phyloP scores from a whole-genome alignment of 331 rosid species.

The Quercus tomentella region DNA sequence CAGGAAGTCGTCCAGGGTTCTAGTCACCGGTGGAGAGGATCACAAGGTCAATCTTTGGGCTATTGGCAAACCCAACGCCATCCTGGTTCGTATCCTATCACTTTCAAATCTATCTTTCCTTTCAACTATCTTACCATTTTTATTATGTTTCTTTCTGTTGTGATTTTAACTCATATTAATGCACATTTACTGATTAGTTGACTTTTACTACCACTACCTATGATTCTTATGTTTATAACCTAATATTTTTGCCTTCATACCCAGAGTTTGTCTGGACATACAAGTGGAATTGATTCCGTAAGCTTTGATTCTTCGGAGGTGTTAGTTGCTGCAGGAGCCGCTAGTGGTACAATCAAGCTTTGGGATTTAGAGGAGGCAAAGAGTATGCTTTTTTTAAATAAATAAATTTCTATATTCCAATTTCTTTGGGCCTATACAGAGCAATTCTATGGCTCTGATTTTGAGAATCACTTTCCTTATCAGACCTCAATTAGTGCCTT shows the following conservation, averaged over 20 bases:
- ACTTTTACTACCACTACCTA: neutral
- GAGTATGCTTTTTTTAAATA: slow-evolving; percentile 47
- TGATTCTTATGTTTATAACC: slow-evolving; percentile 13
- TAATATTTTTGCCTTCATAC: slow-evolving; percentile 30
- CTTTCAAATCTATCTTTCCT: neutral
- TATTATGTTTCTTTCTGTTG: neutral
- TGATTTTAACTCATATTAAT: no score
- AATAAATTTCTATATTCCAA: neutral
- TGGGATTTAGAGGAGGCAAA: slow-evolving; percentile 99
- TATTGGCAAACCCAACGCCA: slow-evolving; percentile 97
- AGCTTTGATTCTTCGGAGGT: slow-evolving; percentile 96
- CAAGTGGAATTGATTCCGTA: slow-evolving; percentile 98
- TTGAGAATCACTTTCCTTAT: neutral
- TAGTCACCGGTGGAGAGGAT: slow-evolving; percentile 98
- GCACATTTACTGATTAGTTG: neutral
- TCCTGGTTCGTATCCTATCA: slow-evolving; percentile 53
- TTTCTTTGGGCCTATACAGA: slow-evolving; percentile 9
- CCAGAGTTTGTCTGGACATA: slow-evolving; percentile 98
- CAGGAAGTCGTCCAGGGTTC: slow-evolving; percentile 85
- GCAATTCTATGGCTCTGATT: neutral
- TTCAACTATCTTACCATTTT: no score
- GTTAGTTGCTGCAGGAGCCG: slow-evolving; percentile 97
- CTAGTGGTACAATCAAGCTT: slow-evolving; percentile 96
- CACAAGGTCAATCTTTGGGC: slow-evolving; percentile 99
- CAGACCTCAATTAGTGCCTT: neutral